Evolutionary conservation across 805 yeast species (phyloP), one percentile per base, ranked within the genome.

Genomic region (Lipomyces kockii): DNA sequence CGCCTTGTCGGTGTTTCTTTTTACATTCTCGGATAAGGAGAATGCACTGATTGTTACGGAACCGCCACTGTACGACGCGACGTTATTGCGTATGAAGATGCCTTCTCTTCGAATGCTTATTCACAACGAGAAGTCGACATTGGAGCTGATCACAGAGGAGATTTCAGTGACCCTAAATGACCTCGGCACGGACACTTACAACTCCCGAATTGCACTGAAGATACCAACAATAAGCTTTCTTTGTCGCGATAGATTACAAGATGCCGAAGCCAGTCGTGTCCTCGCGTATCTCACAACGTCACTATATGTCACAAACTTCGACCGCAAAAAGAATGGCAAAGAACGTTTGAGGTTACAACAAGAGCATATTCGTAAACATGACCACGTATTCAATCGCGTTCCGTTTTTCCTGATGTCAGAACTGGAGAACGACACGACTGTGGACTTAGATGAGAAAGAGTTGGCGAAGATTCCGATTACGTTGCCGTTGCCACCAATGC

Each of bases 371-470:
- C 79, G 85, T 22, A 71, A 80, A 6, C 90, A 91, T 73, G 99
- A 95, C 80, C 89, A 90, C 0, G 92, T 97, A 0, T 92, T 86
- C 69, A 95, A 91, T 72, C 79, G 99, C 64, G 81, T 87, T 25
- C 88, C 95, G 0, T 93, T 92, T 75, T 77, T 94, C 35, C 76
- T 94, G 8, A 56, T 29, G 6, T 60, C 66, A 3, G 65, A 62
- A n/a, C 29, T 69, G 3, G 64, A 63, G 39, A 29, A 43, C 32
- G 34, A 32, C 17, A 55, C 49, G 1, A 58, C 57, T 1, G 51
- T 20, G 27, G 37, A 25, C 17, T 32, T 29, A 11, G 83, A 84
- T 2, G 83, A 82, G 6, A 81, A 82, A 14, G 78, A 79, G 14
- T 83, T 35, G n/a, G 52, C 62, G 35, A 49, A 49, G 88, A 63